Conservation (phyloP, 176 grass and related monocot species). For the Aechmea fasciata region DNA sequence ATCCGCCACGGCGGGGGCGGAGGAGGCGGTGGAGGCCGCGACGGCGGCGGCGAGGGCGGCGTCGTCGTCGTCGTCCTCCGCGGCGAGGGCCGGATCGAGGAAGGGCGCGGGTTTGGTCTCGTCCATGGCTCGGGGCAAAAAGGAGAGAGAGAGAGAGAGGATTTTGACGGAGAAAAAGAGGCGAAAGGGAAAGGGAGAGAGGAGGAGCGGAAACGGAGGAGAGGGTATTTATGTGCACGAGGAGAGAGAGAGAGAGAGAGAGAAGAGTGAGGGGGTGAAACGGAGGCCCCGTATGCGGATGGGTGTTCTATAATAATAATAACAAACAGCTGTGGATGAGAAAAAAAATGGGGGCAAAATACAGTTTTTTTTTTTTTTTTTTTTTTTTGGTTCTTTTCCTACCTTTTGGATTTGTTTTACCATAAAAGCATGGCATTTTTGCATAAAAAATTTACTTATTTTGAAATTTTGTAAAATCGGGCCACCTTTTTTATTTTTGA, state of each 20-base stretch:
- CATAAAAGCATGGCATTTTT: no score
- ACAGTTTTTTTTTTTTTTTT: no score
- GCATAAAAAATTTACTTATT: no score
- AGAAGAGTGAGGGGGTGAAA: not conserved
- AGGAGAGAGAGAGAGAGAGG: not conserved
- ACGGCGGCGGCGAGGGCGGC: constrained; percentile 28
- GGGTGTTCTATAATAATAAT: not conserved
- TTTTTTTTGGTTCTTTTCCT: no score
- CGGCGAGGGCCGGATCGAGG: constrained; percentile 10
- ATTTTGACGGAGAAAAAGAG: constrained; percentile 22
- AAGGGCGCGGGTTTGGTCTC: not conserved
- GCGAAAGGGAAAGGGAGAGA: constrained; percentile 11
- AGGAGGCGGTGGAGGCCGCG: constrained; percentile 12
- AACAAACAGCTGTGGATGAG: no score
- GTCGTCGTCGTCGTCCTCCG: constrained; percentile 66
- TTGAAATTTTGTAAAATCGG: no score
- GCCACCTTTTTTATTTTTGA: no score
- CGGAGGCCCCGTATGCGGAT: not conserved
- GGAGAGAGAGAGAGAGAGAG: not conserved
- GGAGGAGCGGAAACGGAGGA: constrained; percentile 3
- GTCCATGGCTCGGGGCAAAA: not conserved
- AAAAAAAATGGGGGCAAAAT: no score
- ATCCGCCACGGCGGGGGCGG: constrained; percentile 13
- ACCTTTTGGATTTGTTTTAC: no score
- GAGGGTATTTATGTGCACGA: not conserved